A percentile compares a stretch with the other conserved stretches of the same genome.
These are phyloP conservation scores for Apophysomyces elegans DNA, from an alignment of 371 early-diverging fungal genomes.

Conservation along the genomic window DNA sequence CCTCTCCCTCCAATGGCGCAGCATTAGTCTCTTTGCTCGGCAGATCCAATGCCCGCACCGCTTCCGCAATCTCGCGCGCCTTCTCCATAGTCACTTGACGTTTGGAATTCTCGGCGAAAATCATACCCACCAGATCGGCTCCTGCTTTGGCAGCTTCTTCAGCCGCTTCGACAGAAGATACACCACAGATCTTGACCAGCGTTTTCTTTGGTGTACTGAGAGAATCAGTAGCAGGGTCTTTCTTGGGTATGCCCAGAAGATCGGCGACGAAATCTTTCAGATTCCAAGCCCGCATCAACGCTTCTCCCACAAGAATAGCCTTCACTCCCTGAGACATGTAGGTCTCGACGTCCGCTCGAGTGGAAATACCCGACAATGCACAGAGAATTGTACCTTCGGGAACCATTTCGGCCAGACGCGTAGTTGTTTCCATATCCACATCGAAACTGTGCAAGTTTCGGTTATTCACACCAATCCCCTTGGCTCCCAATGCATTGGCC, in stretches of 20 bases:
- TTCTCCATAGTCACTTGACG: slow-evolving; percentile 64
- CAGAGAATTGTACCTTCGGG: slow-evolving; percentile 74
- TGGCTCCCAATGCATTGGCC: slow-evolving; percentile 83
- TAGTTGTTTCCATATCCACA: slow-evolving; percentile 89
- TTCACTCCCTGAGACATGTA: slow-evolving; percentile 77
- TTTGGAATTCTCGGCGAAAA: slow-evolving; percentile 79
- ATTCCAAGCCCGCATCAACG: slow-evolving; percentile 89
- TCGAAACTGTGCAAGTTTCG: slow-evolving; percentile 95
- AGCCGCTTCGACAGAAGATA: slow-evolving; percentile 83
- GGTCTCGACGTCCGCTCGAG: slow-evolving; percentile 81
- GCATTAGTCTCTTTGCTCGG: background rate
- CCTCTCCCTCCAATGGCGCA: background rate
- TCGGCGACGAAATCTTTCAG: slow-evolving; percentile 74
- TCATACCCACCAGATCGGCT: slow-evolving; percentile 90
- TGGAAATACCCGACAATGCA: slow-evolving; percentile 90
- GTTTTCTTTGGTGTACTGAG: slow-evolving; percentile 20
- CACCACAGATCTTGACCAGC: slow-evolving; percentile 92
- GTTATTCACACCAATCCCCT: slow-evolving; percentile 96
- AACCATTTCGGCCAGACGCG: slow-evolving; percentile 75
- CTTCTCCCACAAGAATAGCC: slow-evolving; percentile 95
- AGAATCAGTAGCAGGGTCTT: slow-evolving; percentile 27
- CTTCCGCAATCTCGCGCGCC: slow-evolving; percentile 68
- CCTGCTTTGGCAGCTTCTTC: slow-evolving; percentile 78
- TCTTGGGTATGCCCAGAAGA: slow-evolving; percentile 57
- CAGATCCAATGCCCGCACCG: slow-evolving; percentile 53